Conservation (phyloP, 2,329 filamentous ascomycete genomes). For the Fusarium sp. region DNA sequence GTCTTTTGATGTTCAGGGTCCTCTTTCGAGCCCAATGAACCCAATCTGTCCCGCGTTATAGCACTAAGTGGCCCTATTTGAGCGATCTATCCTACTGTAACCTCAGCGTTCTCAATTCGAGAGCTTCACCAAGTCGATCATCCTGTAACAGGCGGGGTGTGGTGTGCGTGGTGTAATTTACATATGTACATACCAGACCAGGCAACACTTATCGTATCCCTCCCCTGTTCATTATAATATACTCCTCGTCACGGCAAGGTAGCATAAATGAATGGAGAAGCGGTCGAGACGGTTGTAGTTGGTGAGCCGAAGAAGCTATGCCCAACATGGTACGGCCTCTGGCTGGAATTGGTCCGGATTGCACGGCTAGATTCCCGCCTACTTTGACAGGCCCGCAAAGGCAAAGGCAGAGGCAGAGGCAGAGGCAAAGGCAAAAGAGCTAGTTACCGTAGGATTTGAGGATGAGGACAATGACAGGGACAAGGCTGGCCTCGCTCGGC, state of each 20-base stretch:
- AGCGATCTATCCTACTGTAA: conserved; percentile 13
- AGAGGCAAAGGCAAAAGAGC: neutral
- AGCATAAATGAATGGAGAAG: conserved; percentile 21
- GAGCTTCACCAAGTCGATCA: conserved; percentile 32
- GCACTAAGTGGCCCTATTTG: conserved; percentile 9
- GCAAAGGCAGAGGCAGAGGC: neutral
- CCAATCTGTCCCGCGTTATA: conserved; percentile 8
- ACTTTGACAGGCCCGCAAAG: conserved; percentile 27
- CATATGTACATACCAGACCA: neutral
- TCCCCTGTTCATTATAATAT: neutral
- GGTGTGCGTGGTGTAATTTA: neutral
- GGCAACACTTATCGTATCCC: conserved; percentile 4
- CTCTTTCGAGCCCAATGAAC: conserved; percentile 13
- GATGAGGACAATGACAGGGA: neutral
- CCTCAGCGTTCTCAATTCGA: conserved; percentile 30
- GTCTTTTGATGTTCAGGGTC: conserved; percentile 3
- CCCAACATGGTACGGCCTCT: conserved; percentile 29
- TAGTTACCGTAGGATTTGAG: neutral
- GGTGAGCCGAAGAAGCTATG: conserved; percentile 28
- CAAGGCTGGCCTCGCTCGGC: neutral
- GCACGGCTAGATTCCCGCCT: conserved; percentile 38
- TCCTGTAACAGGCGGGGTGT: conserved; percentile 31
- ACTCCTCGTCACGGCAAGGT: conserved; percentile 29
- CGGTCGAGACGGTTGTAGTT: conserved; percentile 27
- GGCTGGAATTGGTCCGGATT: conserved; percentile 21